Evolutionary conservation across 2,329 filamentous ascomycete species (phyloP).

Genomic region (Calonectria crousiana): DNA sequence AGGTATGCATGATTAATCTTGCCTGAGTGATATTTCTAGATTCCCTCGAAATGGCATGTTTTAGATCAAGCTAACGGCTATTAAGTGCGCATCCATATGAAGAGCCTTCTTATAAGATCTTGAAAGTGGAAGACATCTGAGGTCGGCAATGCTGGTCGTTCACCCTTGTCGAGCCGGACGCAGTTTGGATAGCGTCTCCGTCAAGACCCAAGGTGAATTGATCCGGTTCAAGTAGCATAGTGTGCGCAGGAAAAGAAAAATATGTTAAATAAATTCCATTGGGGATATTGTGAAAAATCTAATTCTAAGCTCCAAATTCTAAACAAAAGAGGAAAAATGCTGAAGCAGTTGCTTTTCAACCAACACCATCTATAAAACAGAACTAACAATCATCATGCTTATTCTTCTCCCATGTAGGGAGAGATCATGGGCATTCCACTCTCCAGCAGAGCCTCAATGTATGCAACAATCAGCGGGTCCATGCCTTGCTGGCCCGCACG

Average conservation of each 20-base stretch:
- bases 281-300: background rate
- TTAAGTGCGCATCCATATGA: constrained; percentile 47
- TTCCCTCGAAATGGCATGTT: background rate
- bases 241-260: background rate
- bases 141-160: background rate
- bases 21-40: background rate
- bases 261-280: background rate
- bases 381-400: background rate
- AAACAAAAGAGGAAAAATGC: background rate
- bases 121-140: constrained; percentile 42
- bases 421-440: background rate
- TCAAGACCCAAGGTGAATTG: background rate
- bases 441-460: background rate
- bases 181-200: background rate
- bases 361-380: background rate
- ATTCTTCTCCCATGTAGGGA: background rate
- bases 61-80: background rate
- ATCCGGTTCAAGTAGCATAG: background rate
- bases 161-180: too few species aligned
- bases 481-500: background rate
- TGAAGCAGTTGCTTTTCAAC: background rate
- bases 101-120: constrained; percentile 41
- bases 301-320: background rate
- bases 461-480: background rate
- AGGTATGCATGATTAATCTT: constrained; percentile 58